Evolutionary conservation across 306 rosid genomes (phyloP).

Genomic region (Oxytropis ochrocephala): DNA sequence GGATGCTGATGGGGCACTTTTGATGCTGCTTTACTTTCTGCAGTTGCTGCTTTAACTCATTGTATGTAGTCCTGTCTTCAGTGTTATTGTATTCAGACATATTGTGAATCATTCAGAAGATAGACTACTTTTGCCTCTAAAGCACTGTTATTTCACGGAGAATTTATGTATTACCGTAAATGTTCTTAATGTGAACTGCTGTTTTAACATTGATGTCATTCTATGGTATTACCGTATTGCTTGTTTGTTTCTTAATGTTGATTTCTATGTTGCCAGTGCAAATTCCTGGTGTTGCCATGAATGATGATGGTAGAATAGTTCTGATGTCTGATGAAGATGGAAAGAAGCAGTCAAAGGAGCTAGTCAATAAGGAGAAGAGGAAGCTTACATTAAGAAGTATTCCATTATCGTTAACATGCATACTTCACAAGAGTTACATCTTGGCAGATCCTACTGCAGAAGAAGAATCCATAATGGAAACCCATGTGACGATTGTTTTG

Average conservation of each 20-base stretch:
- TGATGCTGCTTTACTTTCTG: slow-evolving; percentile 85
- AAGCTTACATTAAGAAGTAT: slow-evolving; percentile 54
- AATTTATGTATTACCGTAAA: background rate
- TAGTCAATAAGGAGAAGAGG: slow-evolving; percentile 67
- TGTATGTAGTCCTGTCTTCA: slow-evolving; percentile 45
- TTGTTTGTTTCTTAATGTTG: background rate
- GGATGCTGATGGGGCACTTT: slow-evolving; percentile 91
- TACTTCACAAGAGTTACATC: slow-evolving; percentile 74
- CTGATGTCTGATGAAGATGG: slow-evolving; percentile 54
- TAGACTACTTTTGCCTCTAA: background rate
- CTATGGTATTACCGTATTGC: background rate
- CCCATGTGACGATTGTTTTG: slow-evolving; percentile 70
- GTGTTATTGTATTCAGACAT: background rate
- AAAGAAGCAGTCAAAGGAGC: slow-evolving; percentile 41
- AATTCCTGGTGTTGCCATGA: slow-evolving; percentile 68
- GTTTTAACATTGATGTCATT: background rate
- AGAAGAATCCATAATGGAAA: slow-evolving; percentile 87
- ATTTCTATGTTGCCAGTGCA: slow-evolving; percentile 48
- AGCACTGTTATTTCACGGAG: background rate
- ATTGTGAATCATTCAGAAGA: slow-evolving; percentile 2
- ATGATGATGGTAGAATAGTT: slow-evolving; percentile 70
- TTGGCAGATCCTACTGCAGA: slow-evolving; percentile 85
- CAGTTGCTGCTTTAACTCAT: slow-evolving; percentile 75
- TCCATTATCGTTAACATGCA: slow-evolving; percentile 78
- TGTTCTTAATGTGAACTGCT: background rate